Evolutionary conservation across 345 rosid genomes (phyloP).

Genomic region (Acer campestre): DNA sequence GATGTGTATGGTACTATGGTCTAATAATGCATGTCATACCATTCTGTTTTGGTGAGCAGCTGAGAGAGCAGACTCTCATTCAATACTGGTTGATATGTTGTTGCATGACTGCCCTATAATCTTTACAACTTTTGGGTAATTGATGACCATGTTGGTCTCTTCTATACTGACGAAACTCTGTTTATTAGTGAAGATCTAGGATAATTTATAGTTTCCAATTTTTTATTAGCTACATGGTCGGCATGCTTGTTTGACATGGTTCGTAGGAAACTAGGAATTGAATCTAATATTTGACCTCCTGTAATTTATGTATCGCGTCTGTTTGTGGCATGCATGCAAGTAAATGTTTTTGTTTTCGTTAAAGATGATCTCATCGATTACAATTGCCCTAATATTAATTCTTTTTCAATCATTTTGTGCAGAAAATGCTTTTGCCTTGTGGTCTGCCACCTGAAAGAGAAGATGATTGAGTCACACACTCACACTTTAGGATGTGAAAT

Average conservation of each 20-base stretch:
- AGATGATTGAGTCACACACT: conserved; percentile 48
- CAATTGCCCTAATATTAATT: neutral
- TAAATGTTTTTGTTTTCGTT: neutral
- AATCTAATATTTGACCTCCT: neutral
- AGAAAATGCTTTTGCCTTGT: conserved; percentile 98
- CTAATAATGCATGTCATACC: neutral
- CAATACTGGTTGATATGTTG: neutral
- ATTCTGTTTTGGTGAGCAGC: neutral
- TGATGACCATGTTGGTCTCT: neutral
- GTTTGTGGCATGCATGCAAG: neutral
- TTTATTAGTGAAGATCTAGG: neutral
- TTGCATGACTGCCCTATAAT: neutral
- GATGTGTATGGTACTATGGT: neutral
- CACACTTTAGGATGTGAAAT: no score
- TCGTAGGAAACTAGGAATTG: no score
- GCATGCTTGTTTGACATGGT: no score
- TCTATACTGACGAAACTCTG: neutral
- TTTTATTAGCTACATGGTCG: neutral
- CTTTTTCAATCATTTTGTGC: conserved; percentile 20
- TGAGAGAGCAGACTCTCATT: neutral
- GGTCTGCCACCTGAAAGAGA: conserved; percentile 96
- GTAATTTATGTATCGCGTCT: neutral
- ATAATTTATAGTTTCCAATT: no score
- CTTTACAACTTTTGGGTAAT: neutral
- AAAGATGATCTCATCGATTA: neutral